A percentile compares a stretch with the other conserved stretches of the same genome.
Conservation (phyloP, 371 early-diverging fungal species). For the Mucor lusitanicus region DNA sequence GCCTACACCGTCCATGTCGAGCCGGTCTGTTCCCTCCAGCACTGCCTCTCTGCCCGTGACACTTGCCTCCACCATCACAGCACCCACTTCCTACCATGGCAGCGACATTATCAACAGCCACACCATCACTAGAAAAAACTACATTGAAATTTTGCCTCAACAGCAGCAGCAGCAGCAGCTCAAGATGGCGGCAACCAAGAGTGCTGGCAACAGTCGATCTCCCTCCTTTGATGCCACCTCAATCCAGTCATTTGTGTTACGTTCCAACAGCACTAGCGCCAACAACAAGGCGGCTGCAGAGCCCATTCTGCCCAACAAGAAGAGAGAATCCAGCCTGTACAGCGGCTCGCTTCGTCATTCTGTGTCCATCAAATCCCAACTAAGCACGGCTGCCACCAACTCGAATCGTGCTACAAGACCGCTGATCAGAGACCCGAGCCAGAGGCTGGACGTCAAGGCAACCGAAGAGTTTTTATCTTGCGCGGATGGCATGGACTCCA, state of each 20-base stretch:
- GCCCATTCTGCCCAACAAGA: slow-evolving; percentile 39
- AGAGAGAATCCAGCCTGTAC: slow-evolving; percentile 41
- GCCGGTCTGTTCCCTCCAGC: slow-evolving; percentile 19
- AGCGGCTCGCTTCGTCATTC: slow-evolving; percentile 43
- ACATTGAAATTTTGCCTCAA: slow-evolving; percentile 41
- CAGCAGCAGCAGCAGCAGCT: neutral
- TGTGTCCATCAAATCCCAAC: slow-evolving; percentile 26
- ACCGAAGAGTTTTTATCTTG: slow-evolving; percentile 6
- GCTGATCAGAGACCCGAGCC: neutral
- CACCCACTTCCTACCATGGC: slow-evolving; percentile 11
- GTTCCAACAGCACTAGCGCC: slow-evolving; percentile 7
- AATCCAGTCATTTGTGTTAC: slow-evolving; percentile 24
- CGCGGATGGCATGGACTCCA: slow-evolving; percentile 24
- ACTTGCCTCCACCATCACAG: slow-evolving; percentile 2
- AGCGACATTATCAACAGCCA: slow-evolving; percentile 1
- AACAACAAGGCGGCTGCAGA: slow-evolving; percentile 5
- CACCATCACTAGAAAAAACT: slow-evolving; percentile 25
- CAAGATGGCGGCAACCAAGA: slow-evolving; percentile 5
- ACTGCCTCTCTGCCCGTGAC: slow-evolving; percentile 16
- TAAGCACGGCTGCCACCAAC: slow-evolving; percentile 11
- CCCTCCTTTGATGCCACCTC: slow-evolving; percentile 22
- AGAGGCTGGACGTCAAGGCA: slow-evolving; percentile 1
- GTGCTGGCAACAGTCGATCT: slow-evolving; percentile 22
- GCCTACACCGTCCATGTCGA: slow-evolving; percentile 15
- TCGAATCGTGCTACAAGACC: neutral